A percentile compares a stretch with the other conserved stretches of the same genome.
Conservation (phyloP, 768 basidiomycete species). For the Agrocybe pediades region DNA sequence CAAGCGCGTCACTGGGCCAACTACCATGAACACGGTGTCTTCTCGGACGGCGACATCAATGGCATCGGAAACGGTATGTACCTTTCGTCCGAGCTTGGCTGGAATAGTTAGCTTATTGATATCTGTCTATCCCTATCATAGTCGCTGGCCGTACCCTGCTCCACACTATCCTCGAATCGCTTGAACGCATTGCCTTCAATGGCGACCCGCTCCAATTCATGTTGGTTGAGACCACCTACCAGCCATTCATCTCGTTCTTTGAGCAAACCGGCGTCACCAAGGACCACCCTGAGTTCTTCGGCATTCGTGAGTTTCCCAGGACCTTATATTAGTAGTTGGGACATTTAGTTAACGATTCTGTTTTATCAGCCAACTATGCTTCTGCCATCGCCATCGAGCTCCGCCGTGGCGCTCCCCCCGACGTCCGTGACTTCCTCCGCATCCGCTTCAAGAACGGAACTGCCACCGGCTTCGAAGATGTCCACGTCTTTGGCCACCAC, state of each 20-base stretch:
- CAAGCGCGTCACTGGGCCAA: slow-evolving; percentile 77
- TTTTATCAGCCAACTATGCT: slow-evolving; percentile 63
- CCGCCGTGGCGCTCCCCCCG: slow-evolving; percentile 72
- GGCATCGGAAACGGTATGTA: slow-evolving; percentile 80
- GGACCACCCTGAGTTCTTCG: slow-evolving; percentile 58
- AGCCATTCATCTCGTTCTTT: slow-evolving; percentile 90
- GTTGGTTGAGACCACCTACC: slow-evolving; percentile 82
- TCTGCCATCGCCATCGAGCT: slow-evolving; percentile 80
- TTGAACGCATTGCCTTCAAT: slow-evolving; percentile 79
- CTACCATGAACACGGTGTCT: slow-evolving; percentile 78
- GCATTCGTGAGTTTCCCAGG: slow-evolving; percentile 56
- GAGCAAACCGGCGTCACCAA: slow-evolving; percentile 67
- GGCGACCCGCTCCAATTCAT: slow-evolving; percentile 80
- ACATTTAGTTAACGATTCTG: background rate
- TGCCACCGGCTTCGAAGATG: slow-evolving; percentile 55
- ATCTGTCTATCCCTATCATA: no score
- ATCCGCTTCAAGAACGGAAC: slow-evolving; percentile 89
- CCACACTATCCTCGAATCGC: slow-evolving; percentile 66
- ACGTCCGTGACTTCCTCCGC: slow-evolving; percentile 79
- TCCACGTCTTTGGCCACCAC: slow-evolving; percentile 75
- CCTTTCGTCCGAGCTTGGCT: background rate
- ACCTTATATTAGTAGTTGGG: background rate
- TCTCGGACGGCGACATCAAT: slow-evolving; percentile 59
- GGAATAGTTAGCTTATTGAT: no score
- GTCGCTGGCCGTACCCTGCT: slow-evolving; percentile 84